Percentiles rank a stretch among this genome's conserved stretches.
These are phyloP conservation scores for Anthracocystis walkeri DNA, from an alignment of 1,284 basidiomycete genomes.

Conservation along the genomic window DNA sequence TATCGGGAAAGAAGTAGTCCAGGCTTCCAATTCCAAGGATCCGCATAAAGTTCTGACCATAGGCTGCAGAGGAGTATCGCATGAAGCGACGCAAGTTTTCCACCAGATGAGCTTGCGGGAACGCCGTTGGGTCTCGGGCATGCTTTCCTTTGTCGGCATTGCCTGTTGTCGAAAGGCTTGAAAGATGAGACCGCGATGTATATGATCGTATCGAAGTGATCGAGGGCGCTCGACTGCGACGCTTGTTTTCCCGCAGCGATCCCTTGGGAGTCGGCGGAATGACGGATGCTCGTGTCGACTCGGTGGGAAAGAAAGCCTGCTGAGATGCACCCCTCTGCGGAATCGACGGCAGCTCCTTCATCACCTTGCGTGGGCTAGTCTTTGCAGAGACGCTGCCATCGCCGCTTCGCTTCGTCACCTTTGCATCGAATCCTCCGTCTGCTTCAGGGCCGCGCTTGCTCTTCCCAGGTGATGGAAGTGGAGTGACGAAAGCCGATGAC, in stretches of 20 bases:
- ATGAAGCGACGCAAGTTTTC: slow-evolving; percentile 72
- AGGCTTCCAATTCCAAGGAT: slow-evolving; percentile 72
- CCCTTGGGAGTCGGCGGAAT: slow-evolving; percentile 28
- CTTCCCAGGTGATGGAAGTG: slow-evolving; percentile 15
- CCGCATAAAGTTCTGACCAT: slow-evolving; percentile 70
- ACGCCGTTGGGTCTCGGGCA: slow-evolving; percentile 47
- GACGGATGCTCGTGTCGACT: slow-evolving; percentile 1
- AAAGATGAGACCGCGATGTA: slow-evolving; percentile 49
- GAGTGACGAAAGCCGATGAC: not conserved
- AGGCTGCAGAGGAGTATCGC: slow-evolving; percentile 69
- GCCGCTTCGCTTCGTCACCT: slow-evolving; percentile 13
- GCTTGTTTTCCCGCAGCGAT: slow-evolving; percentile 33
- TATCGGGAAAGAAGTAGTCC: slow-evolving; percentile 72
- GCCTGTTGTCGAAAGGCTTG: slow-evolving; percentile 32
- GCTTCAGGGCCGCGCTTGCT: slow-evolving; percentile 12
- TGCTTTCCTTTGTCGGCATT: slow-evolving; percentile 31
- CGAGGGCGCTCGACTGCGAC: slow-evolving; percentile 51
- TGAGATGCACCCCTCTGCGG: slow-evolving; percentile 38
- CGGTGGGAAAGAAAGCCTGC: slow-evolving; percentile 11
- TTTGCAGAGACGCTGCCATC: not conserved
- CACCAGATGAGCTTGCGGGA: slow-evolving; percentile 71
- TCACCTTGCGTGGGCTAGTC: slow-evolving; percentile 10
- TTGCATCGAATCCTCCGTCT: slow-evolving; percentile 5
- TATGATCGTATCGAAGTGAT: slow-evolving; percentile 58
- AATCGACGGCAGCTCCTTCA: slow-evolving; percentile 35